These are phyloP conservation scores for Suillus subalutaceus DNA, from an alignment of 768 basidiomycete species.

Conservation along the genomic window DNA sequence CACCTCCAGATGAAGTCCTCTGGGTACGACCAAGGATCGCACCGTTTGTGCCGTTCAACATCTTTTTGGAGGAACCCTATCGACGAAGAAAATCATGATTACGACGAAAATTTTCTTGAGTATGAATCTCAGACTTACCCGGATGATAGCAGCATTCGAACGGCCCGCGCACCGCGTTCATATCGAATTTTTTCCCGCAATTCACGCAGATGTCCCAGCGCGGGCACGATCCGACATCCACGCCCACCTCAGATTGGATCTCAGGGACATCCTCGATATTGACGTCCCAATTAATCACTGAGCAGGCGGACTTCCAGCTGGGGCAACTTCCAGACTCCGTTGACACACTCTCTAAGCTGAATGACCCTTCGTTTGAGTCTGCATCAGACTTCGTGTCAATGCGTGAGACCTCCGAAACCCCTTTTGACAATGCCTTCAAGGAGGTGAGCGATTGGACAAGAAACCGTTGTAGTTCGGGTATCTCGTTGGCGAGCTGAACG, in stretches of 20 bases:
- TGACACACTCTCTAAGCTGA: background rate
- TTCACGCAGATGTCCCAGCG: constrained; percentile 51
- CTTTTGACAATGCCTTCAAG: background rate
- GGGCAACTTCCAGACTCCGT: background rate
- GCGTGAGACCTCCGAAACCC: background rate
- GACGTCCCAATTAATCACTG: background rate
- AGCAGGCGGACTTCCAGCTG: constrained; percentile 5
- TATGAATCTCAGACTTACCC: constrained; percentile 45
- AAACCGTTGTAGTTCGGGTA: background rate
- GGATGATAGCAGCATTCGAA: constrained; percentile 55
- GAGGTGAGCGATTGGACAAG: background rate
- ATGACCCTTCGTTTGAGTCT: background rate
- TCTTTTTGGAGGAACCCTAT: constrained; percentile 2
- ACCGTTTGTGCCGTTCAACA: constrained; percentile 2
- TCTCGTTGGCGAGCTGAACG: constrained; percentile 6
- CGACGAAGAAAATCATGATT: background rate
- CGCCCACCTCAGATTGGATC: constrained; percentile 1
- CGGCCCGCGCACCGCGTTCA: constrained; percentile 36
- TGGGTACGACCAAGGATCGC: constrained; percentile 41
- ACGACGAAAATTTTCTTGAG: constrained; percentile 16
- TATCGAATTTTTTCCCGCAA: constrained; percentile 52
- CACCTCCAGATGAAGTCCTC: constrained; percentile 56
- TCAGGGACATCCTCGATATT: constrained; percentile 6
- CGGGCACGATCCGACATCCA: constrained; percentile 18
- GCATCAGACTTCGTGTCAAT: constrained; percentile 1